Evolutionary conservation across 2,329 filamentous ascomycete species (phyloP), one percentile per base, ranked within the genome.

Genomic region (Coniochaeta hoffmannii): DNA sequence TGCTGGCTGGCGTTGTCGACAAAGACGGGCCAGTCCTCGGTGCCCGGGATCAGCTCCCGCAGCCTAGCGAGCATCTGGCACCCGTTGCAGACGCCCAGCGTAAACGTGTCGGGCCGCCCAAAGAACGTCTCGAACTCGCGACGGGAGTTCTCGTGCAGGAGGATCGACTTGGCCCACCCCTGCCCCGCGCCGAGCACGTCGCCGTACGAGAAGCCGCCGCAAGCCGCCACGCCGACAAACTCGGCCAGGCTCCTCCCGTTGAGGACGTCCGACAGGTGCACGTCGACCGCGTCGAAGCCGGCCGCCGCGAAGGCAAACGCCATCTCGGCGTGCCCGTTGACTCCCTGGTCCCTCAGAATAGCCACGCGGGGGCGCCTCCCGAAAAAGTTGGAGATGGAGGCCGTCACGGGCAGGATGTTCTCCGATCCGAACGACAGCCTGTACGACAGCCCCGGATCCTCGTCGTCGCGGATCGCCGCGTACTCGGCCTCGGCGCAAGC

Each of bases 301-400:
- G 94, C 93, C 34, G 86, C 85, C 61, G 88, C 86, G 79, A 97
- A 97, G 51, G 92, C 91, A 66, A 96, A 97, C 1, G 94, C 94
- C 90, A 99, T 96, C 71, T 99, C 94, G n/a, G 90, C 86, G 65
- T 97, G 85, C 41, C 92, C 90, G 73, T 99, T 97, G 62, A 96
- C 90, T 69, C 94, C 94, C 70, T 97, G 91, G 71, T 97, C 94
- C 66, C 94, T 83, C 22, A 99, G 83, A 63, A 99, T 96, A 44
- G 94, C 94, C 24, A 99, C 92, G 31, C 86, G 84, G 1, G 89
- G 88, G 71, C 69, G 64, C 63, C 76, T 80, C 59, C 77, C 78
- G 67, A 90, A 82, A 56, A 71, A 63, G 10, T 64, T 66, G 36
- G 82, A 80, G 56, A 90, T 73, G 58, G 80, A 82, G 3, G 83